Percentiles rank a stretch among this genome's conserved stretches.
These are phyloP conservation scores for Wallacemonas rigidus DNA, from an alignment of 208 protist genomes.

Conservation along the genomic window DNA sequence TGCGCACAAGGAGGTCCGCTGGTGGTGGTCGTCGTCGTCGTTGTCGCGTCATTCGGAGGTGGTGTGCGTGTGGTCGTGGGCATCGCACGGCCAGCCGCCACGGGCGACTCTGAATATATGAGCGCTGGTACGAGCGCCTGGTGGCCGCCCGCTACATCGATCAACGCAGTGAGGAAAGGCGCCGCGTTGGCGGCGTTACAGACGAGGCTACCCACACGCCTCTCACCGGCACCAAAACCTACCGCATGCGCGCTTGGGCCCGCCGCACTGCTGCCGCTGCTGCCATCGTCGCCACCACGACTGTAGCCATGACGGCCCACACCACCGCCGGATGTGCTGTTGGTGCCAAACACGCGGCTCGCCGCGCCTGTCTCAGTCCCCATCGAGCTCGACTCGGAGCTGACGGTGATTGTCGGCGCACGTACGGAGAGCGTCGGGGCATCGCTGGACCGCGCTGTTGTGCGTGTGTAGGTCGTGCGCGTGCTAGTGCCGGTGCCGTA, in stretches of 20 bases:
- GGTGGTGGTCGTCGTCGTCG: background rate
- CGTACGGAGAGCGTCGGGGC: background rate
- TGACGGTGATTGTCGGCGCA: background rate
- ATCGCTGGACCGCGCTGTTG: background rate
- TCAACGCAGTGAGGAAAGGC: background rate
- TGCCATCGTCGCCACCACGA: background rate
- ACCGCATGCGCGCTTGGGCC: too few relatives aligned
- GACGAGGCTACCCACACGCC: too few relatives aligned
- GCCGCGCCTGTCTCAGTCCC: background rate
- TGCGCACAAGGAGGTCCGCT: background rate
- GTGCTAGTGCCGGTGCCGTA: too few relatives aligned
- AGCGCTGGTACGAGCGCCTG: too few relatives aligned
- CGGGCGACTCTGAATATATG: too few relatives aligned
- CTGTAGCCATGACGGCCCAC: background rate
- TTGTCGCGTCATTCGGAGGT: background rate
- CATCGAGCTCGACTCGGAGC: conserved; percentile 5
- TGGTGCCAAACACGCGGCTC: background rate
- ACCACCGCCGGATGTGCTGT: background rate
- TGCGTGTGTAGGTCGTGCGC: background rate
- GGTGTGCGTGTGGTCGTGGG: too few relatives aligned
- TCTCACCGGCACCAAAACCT: too few relatives aligned
- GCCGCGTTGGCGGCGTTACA: too few relatives aligned
- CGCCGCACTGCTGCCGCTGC: background rate
- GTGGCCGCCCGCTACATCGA: background rate
- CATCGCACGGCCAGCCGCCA: too few relatives aligned